Base-by-base conservation (phyloP, 805 yeast species). In the Myxozyma kluyveri region DNA sequence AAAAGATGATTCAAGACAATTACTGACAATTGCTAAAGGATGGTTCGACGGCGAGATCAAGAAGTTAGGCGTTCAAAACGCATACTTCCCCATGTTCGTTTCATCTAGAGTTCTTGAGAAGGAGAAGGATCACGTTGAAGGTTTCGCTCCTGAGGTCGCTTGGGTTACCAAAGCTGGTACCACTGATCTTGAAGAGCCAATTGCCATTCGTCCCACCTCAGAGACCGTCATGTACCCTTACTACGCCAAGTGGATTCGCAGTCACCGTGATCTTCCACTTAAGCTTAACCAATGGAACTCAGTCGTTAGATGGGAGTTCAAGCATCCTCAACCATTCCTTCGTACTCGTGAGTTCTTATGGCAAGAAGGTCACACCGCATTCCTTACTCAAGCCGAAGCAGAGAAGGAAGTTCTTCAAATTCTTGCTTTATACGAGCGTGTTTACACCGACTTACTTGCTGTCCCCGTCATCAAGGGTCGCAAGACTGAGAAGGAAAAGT, bases 331-430 rank as follows among this genome's bases (percentile, higher is more conserved):
- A 75, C 99, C 99, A 45, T 93, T 93, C 73, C 75, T 93, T 69
- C 86, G 99, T 80, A 95, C 99, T 12, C 86, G 99, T 76, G 99
- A 93, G 75, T 93, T 93, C 75, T 78, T 93, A 72, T 93, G 99
- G 99, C 99, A 93, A 76, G 99, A 93, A 76, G 99, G 99, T 64
- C 99, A 93, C 76, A 93, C 99, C 45, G 99, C 96, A 49, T 96
- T 88, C 71, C 79, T 95, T 67, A 86, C 95, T 50, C 72, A 75
- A 60, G 87, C 82, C 56, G 93, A 80, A 56, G 96, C 99, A 29
- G 77, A 79, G 55, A 75, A 75, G 53, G 98, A 93, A 75, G 98
- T 91, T 29, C 67, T 79, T 63, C 84, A 84, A 70, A 91, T 95
- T 66, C 81, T 90, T 69, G 93, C 87, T 59, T 83, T 80, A 73